Percentiles rank a stretch among this genome's conserved stretches.
These are phyloP conservation scores for Dryas integrifolia DNA, from an alignment of 331 rosid species.

Conservation along the genomic window DNA sequence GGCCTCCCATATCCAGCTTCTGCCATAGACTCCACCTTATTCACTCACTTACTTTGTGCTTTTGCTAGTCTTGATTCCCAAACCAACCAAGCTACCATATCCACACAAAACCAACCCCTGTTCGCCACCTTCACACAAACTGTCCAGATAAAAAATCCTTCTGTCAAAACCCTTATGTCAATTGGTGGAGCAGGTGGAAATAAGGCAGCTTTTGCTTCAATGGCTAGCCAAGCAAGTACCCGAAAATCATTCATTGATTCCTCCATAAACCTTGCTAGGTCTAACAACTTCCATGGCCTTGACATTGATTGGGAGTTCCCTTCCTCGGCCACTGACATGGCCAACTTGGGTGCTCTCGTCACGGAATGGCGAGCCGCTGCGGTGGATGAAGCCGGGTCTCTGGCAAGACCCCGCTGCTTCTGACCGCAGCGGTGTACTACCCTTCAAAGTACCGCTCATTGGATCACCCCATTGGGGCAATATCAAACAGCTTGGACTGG, in stretches of 20 bases:
- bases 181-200: neutral
- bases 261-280: neutral
- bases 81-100: neutral
- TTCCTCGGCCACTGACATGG: neutral
- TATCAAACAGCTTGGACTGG: slow-evolving; percentile 7
- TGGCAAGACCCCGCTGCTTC: neutral
- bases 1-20: neutral
- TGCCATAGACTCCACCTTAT: neutral
- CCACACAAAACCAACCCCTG: neutral
- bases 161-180: slow-evolving; percentile 10
- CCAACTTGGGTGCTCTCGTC: neutral
- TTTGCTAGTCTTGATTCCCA: neutral
- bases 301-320: slow-evolving; percentile 23
- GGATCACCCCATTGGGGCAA: neutral
- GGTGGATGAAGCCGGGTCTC: neutral
- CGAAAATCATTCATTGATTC: slow-evolving; percentile 12
- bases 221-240: neutral
- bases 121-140: neutral
- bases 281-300: slow-evolving; percentile 12
- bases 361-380: neutral
- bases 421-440: neutral
- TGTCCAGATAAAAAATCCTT: neutral
- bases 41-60: neutral
- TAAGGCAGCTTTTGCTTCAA: neutral
- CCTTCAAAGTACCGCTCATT: slow-evolving; percentile 3